phyloP scores from a whole-genome alignment of 345 rosid genomes.

The Iberis pinnata region DNA sequence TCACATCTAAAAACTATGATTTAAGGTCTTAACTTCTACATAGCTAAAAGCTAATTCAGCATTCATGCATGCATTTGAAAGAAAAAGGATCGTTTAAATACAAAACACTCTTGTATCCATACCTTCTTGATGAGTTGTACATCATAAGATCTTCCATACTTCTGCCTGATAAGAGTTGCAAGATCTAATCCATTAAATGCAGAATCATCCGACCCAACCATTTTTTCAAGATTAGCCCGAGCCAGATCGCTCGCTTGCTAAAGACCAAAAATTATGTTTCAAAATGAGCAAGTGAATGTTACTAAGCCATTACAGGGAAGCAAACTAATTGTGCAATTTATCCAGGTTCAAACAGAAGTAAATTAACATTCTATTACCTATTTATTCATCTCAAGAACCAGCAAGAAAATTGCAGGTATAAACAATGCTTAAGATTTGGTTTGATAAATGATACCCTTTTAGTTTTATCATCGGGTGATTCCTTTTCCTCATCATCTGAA shows the following conservation, averaged over 20 bases:
- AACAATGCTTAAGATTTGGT: background rate
- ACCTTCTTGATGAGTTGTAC: constrained; percentile 95
- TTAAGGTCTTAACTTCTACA: constrained; percentile 2
- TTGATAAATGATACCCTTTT: constrained; percentile 24
- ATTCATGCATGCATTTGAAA: constrained; percentile 5
- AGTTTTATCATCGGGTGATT: constrained; percentile 26
- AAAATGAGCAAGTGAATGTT: background rate
- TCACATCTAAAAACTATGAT: constrained; percentile 20
- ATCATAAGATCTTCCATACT: constrained; percentile 93
- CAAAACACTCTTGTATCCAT: no score
- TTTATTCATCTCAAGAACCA: constrained; percentile 5
- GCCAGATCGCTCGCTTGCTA: constrained; percentile 54
- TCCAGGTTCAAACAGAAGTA: constrained; percentile 8
- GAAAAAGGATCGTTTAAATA: no score
- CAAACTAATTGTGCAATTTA: background rate
- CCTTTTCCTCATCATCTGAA: constrained; percentile 34
- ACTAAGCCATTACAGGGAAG: constrained; percentile 3
- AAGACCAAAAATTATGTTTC: constrained; percentile 8
- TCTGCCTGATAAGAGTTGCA: constrained; percentile 85
- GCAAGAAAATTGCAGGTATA: background rate
- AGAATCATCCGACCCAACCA: constrained; percentile 85
- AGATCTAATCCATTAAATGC: constrained; percentile 82
- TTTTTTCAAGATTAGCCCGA: constrained; percentile 79
- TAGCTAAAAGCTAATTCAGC: no score
- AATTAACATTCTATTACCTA: background rate